Evolutionary conservation across 78 protist genomes (phyloP).

Genomic region (Andalucia godoyi): DNA sequence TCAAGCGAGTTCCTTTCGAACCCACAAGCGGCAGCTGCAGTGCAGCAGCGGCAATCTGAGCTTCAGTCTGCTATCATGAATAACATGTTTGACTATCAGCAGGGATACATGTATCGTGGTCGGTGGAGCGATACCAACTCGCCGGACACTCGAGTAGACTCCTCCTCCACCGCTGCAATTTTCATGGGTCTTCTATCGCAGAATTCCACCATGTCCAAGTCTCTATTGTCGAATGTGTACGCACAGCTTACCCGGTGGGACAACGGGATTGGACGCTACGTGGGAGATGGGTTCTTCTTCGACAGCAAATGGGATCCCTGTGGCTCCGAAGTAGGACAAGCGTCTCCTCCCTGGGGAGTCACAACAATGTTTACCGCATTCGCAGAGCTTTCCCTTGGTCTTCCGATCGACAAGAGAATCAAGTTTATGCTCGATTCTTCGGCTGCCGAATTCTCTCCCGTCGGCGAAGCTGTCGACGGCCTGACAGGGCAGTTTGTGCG

Average conservation of each 20-base stretch:
- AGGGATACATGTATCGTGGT: no score
- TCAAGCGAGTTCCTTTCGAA: no score
- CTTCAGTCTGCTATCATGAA: no score
- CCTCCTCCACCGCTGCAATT: neutral
- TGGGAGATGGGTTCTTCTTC: slow-evolving; percentile 17
- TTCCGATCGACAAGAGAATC: neutral
- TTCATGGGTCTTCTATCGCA: slow-evolving; percentile 5
- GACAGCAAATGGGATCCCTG: slow-evolving; percentile 8
- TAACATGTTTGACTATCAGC: no score
- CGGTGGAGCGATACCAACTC: neutral
- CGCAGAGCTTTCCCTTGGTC: neutral
- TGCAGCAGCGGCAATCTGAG: no score
- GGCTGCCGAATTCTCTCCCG: no score
- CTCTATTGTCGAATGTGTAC: neutral
- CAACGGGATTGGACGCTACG: slow-evolving; percentile 17
- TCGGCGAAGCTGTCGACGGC: slow-evolving; percentile 25
- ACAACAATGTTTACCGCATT: slow-evolving; percentile 10
- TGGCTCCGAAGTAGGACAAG: neutral
- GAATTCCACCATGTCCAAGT: neutral
- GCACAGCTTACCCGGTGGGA: neutral
- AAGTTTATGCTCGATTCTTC: slow-evolving; percentile 18
- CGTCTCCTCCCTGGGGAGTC: slow-evolving; percentile 22
- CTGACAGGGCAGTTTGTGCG: neutral
- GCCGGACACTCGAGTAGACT: slow-evolving; percentile 1
- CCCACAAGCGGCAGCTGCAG: no score